These are phyloP conservation scores for Cryphonectria carpinicola DNA, from an alignment of 2,329 filamentous ascomycete species.

Conservation along the genomic window DNA sequence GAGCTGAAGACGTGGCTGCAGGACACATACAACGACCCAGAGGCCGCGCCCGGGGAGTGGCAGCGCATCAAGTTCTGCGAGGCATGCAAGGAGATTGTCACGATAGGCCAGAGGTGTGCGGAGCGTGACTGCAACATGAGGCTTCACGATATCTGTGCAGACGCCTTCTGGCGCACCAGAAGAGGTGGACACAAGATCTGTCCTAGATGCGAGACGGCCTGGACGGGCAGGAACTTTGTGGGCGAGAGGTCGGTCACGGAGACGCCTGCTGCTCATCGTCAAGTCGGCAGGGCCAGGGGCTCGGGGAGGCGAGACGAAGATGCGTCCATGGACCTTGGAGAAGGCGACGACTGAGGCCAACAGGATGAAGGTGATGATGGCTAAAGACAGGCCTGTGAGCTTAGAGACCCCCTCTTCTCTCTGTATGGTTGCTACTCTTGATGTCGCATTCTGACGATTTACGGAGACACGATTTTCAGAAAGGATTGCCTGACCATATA, in stretches of 20 bases:
- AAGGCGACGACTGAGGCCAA: slow-evolving; percentile 35
- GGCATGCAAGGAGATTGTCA: slow-evolving; percentile 89
- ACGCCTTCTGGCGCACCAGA: slow-evolving; percentile 72
- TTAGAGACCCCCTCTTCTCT: background rate
- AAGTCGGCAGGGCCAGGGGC: slow-evolving; percentile 41
- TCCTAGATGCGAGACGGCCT: slow-evolving; percentile 60
- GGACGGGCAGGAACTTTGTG: slow-evolving; percentile 55
- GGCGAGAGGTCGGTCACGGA: slow-evolving; percentile 62
- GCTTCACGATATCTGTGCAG: slow-evolving; percentile 77
- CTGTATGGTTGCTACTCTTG: background rate
- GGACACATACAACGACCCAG: slow-evolving; percentile 85
- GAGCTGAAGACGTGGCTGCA: slow-evolving; percentile 84
- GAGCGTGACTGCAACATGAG: slow-evolving; percentile 69
- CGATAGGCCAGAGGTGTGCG: slow-evolving; percentile 76
- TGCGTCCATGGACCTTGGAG: slow-evolving; percentile 40
- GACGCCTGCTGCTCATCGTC: slow-evolving; percentile 53
- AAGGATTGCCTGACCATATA: background rate
- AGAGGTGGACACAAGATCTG: slow-evolving; percentile 59
- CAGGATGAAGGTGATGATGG: slow-evolving; percentile 30
- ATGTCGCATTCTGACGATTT: background rate
- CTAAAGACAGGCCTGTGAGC: background rate
- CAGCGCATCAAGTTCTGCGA: slow-evolving; percentile 84
- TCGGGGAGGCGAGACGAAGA: slow-evolving; percentile 40
- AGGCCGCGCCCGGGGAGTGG: slow-evolving; percentile 62
- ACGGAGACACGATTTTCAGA: background rate